Conservation (phyloP, 2,329 filamentous ascomycete species). For the Stagonosporopsis cucurbitacearum region DNA sequence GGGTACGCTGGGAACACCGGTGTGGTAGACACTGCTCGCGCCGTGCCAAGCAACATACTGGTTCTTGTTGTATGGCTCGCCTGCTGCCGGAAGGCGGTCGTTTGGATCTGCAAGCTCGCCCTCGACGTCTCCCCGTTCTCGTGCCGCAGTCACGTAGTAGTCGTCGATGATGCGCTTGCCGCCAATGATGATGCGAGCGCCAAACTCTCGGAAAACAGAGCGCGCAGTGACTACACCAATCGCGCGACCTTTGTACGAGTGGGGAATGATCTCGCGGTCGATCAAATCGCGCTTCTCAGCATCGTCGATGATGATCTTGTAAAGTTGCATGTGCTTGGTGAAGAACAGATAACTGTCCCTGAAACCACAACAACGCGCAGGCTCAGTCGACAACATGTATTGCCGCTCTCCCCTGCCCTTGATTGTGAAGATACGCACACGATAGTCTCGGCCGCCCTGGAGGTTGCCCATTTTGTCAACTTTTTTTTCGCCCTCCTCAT, state of each 20-base stretch:
- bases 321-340: slow-evolving; percentile 93
- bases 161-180: slow-evolving; percentile 87
- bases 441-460: slow-evolving; percentile 84
- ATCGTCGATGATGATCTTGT: slow-evolving; percentile 98
- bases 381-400: slow-evolving; percentile 99
- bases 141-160: slow-evolving; percentile 79
- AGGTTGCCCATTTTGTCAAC: slow-evolving; percentile 89
- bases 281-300: slow-evolving; percentile 98
- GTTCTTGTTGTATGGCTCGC: slow-evolving; percentile 96
- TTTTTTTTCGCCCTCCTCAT: slow-evolving; percentile 88
- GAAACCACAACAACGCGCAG: slow-evolving; percentile 94
- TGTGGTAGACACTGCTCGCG: slow-evolving; percentile 94
- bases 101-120: slow-evolving; percentile 91
- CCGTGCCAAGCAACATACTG: slow-evolving; percentile 99
- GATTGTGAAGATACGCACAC: slow-evolving; percentile 94
- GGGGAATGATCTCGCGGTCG: slow-evolving; percentile 91
- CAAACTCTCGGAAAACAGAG: slow-evolving; percentile 96
- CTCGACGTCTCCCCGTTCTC: slow-evolving; percentile 79
- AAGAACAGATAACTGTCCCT: slow-evolving; percentile 98
- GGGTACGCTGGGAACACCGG: slow-evolving; percentile 77
- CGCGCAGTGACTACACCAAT: slow-evolving; percentile 97
- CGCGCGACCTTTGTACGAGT: slow-evolving; percentile 96
- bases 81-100: slow-evolving; percentile 75
- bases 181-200: slow-evolving; percentile 90
- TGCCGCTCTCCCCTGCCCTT: slow-evolving; percentile 80